Percentiles rank a stretch among this genome's conserved stretches.
These are phyloP conservation scores for Phycomyces blakesleeanus DNA, from an alignment of 192 early-diverging fungal species.

Conservation along the genomic window DNA sequence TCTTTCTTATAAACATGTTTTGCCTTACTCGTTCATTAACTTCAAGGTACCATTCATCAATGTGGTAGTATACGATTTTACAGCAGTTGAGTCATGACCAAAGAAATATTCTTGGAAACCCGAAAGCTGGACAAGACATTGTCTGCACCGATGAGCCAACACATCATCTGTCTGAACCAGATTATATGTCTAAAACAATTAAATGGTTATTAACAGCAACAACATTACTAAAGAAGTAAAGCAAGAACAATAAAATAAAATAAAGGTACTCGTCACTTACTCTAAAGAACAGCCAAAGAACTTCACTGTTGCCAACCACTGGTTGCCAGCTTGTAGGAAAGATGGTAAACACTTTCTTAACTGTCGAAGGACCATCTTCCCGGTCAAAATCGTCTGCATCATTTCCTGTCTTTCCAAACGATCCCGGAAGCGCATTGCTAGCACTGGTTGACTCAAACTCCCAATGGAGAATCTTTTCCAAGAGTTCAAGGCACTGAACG, in stretches of 20 bases:
- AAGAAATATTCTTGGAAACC: slow-evolving; percentile 59
- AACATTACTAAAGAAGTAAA: too few species aligned
- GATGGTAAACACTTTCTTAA: slow-evolving; percentile 18
- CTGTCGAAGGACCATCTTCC: slow-evolving; percentile 21
- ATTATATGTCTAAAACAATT: slow-evolving; percentile 44
- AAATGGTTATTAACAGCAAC: too few species aligned
- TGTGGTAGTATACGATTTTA: slow-evolving; percentile 48
- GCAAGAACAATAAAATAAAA: too few species aligned
- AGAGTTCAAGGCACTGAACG: slow-evolving; percentile 23
- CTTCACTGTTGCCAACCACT: slow-evolving; percentile 50
- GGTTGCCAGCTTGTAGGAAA: slow-evolving; percentile 53
- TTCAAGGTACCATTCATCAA: slow-evolving; percentile 52
- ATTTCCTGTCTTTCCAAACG: slow-evolving; percentile 11
- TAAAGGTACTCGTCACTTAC: too few species aligned
- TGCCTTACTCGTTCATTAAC: slow-evolving; percentile 50
- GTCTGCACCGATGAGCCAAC: slow-evolving; percentile 47
- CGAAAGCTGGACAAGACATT: slow-evolving; percentile 62
- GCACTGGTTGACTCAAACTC: slow-evolving; percentile 44
- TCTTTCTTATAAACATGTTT: not conserved
- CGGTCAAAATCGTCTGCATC: slow-evolving; percentile 29
- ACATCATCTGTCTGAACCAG: slow-evolving; percentile 44
- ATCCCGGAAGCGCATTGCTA: slow-evolving; percentile 25
- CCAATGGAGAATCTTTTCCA: slow-evolving; percentile 54
- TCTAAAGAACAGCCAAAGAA: slow-evolving; percentile 62
- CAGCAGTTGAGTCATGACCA: slow-evolving; percentile 32